Evolutionary conservation across 805 yeast genomes (phyloP).

Genomic region (Saccharomyces paradoxus): DNA sequence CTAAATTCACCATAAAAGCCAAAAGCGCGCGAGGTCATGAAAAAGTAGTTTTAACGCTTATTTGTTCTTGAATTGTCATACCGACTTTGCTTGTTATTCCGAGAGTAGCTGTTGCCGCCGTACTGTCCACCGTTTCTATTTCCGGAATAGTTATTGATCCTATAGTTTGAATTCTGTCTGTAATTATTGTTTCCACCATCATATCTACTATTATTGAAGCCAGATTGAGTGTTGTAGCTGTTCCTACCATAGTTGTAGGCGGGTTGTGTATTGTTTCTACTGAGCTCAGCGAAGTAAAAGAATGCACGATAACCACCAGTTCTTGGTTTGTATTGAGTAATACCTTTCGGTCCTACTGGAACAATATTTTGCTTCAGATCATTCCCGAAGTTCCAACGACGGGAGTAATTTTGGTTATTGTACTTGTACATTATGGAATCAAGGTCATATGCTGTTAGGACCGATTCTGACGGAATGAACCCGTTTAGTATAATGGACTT

Average conservation of each 20-base stretch:
- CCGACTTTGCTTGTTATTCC: not conserved
- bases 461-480: conserved; percentile 51
- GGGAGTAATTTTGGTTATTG: conserved; percentile 28
- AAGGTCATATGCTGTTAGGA: conserved; percentile 60
- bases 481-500: conserved; percentile 85
- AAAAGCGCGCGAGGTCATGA: not conserved
- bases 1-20: not conserved
- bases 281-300: conserved; percentile 28
- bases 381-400: conserved; percentile 26
- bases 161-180: not conserved
- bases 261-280: conserved; percentile 1
- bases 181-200: not conserved
- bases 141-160: not conserved
- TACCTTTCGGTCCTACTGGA: conserved; percentile 42
- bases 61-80: not conserved
- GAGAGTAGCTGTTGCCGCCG: not conserved
- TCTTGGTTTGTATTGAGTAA: conserved; percentile 38
- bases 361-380: conserved; percentile 35
- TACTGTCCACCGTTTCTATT: not conserved
- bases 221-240: not conserved
- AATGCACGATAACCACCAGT: conserved; percentile 46
- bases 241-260: not conserved
- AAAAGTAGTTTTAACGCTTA: not conserved
- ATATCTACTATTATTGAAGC: conserved; percentile 11
- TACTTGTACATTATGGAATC: conserved; percentile 49